Percentiles rank a stretch among this genome's conserved stretches.
Evolutionary conservation across 345 rosid genomes (phyloP).

Genomic region (Murraya koenigii): DNA sequence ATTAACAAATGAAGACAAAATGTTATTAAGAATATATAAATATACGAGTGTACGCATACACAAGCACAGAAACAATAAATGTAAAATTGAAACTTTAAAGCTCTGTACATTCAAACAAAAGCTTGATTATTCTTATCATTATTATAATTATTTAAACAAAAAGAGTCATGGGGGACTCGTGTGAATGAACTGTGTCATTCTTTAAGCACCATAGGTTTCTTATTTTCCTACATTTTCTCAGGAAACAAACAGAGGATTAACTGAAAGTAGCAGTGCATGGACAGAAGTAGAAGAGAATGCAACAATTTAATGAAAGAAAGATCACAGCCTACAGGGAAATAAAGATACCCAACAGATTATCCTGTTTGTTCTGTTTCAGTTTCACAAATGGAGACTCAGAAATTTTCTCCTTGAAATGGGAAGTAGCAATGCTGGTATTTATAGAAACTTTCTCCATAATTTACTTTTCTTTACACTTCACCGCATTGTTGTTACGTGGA

Average conservation of each 20-base stretch:
- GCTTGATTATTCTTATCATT: background rate
- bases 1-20: background rate
- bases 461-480: background rate
- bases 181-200: background rate
- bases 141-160: background rate
- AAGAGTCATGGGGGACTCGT: background rate
- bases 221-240: conserved; percentile 1
- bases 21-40: background rate
- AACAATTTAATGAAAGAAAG: background rate
- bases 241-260: conserved; percentile 1
- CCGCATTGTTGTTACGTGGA: background rate
- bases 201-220: background rate
- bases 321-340: background rate
- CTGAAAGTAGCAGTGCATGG: background rate
- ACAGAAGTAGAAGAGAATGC: background rate
- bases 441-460: background rate
- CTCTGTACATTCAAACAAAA: background rate
- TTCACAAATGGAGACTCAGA: background rate
- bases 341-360: background rate
- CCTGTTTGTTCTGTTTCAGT: background rate
- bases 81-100: background rate
- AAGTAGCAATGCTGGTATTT: conserved; percentile 12
- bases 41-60: background rate
- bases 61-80: background rate
- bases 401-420: background rate